phyloP scores from a whole-genome alignment of 192 early-diverging fungal genomes.

The Mortierella alpina region DNA sequence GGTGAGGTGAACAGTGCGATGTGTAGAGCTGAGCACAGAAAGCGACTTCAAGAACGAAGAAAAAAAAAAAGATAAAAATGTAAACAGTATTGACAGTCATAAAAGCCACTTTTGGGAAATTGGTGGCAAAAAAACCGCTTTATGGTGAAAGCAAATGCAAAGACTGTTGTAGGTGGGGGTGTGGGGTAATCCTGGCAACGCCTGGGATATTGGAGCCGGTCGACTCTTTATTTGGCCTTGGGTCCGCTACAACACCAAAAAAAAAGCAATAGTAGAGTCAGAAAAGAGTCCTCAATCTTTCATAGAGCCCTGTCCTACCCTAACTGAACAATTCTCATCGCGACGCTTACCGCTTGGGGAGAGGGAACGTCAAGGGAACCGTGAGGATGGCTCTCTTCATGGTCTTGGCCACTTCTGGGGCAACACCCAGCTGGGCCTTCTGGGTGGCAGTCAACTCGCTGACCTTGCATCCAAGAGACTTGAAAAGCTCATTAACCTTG shows the following conservation, averaged over 20 bases:
- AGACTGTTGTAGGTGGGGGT: no score
- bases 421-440: slow-evolving; percentile 20
- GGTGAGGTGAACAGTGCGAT: no score
- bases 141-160: no score
- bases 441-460: slow-evolving; percentile 47
- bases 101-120: no score
- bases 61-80: no score
- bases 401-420: slow-evolving; percentile 13
- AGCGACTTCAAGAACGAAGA: no score
- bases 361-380: slow-evolving; percentile 48
- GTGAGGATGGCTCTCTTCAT: slow-evolving; percentile 51
- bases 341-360: slow-evolving; percentile 39
- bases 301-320: not conserved
- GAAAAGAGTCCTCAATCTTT: not conserved
- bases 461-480: slow-evolving; percentile 61
- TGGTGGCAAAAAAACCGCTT: no score
- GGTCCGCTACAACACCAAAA: slow-evolving; percentile 20
- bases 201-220: not conserved
- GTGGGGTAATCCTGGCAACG: no score
- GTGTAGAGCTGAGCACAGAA: no score
- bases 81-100: no score
- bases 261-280: not conserved
- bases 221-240: slow-evolving; percentile 31
- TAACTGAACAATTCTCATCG: not conserved
- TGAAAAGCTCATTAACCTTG: slow-evolving; percentile 55